Conservation (phyloP, 192 early-diverging fungal species). For the Funneliformis mosseae region DNA sequence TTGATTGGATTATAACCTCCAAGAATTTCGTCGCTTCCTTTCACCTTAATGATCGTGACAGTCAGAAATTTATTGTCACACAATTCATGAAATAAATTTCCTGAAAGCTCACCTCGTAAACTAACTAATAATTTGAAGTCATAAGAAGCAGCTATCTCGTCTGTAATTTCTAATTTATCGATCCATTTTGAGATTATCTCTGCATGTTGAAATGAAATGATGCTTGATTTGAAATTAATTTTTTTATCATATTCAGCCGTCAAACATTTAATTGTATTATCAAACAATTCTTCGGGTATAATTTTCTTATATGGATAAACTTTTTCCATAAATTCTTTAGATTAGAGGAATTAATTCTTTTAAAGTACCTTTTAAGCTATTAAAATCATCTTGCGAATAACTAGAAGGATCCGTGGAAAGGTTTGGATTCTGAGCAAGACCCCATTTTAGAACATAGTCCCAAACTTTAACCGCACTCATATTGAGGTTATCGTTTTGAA, state of each 20-base stretch:
- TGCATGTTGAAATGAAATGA: no score
- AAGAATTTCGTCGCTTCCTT: no score
- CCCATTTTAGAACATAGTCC: not conserved
- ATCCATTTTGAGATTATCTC: no score
- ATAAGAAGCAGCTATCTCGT: no score
- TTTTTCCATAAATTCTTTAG: not conserved
- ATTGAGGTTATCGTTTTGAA: not conserved
- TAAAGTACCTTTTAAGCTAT: not conserved
- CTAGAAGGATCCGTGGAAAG: not conserved
- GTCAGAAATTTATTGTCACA: no score
- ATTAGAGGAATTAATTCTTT: not conserved
- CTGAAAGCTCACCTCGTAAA: no score
- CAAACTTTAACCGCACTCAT: not conserved
- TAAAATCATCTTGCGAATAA: not conserved
- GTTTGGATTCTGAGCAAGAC: not conserved
- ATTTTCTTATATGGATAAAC: not conserved
- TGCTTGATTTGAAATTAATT: not conserved
- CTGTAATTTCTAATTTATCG: no score
- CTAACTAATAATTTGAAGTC: no score
- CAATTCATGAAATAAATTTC: no score
- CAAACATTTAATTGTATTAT: not conserved
- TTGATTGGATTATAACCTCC: no score
- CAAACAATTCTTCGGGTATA: not conserved
- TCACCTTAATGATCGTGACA: no score
- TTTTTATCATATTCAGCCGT: not conserved